Base-by-base conservation (phyloP, 345 rosid species). In the Lenwebbia sp. region DNA sequence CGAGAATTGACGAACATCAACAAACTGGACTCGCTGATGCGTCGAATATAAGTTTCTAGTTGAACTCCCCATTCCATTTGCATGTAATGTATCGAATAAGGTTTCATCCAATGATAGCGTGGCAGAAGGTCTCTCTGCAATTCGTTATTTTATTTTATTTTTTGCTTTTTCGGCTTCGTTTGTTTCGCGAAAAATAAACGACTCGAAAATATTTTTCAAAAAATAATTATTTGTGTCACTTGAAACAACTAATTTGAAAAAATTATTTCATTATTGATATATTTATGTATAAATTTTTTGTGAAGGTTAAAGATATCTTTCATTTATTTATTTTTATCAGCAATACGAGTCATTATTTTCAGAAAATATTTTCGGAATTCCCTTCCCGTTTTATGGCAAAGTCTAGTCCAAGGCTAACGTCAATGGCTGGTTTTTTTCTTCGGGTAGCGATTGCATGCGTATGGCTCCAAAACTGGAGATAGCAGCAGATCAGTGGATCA, bases 61-160 rank as follows among this genome's bases (percentile, higher is more conserved):
- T 1, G 4, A 58, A 58, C 2, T 58, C 4, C 2, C 19, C 19
- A 1, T 13, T 58, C 0, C 19, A 13, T 58, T 58, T 0, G n/a
- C 13, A n/a, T n/a, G 2, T 2, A 2, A 15, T 58, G 0, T n/a
- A 58, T n/a, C 19, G 13, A 57, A 57, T 26, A 57, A 26, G 2
- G 5, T 5, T 57, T 57, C 33, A 13, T 60, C 2, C 2, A 10
- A n/a, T 28, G 28, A 4, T 0, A 22, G 58, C 12, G 0, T 8
- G 26, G 2, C 5, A 1, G 12, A 8, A 17, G 0, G 1, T 65
- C 13, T 17, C 5, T 4, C 0, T 4, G 2, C 10, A 65, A 65
- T 17, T 65, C 7, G 0, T 30, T 28, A 28, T 30, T 62, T 62
- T 62, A 14, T 14, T 65, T 65, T 17, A 17, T 1, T n/a, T n/a